phyloP scores from a whole-genome alignment of 176 grass and related monocot genomes.

The Cenchrus americanus region DNA sequence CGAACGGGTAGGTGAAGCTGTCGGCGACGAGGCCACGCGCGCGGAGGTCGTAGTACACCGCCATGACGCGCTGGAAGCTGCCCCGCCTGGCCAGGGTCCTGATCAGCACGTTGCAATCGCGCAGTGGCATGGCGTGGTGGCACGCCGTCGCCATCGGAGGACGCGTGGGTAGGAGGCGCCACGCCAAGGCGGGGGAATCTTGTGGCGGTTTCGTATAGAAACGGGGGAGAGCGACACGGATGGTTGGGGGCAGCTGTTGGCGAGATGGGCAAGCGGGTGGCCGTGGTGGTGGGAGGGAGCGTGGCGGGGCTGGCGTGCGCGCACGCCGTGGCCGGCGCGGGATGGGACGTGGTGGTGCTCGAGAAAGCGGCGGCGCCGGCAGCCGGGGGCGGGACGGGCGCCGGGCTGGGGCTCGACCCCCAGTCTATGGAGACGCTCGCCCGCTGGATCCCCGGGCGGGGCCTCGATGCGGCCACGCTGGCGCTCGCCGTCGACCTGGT shows the following conservation, averaged over 20 bases:
- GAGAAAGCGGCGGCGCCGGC: conserved; percentile 73
- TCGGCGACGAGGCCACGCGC: conserved; percentile 52
- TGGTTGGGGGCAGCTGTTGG: background rate
- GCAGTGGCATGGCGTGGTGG: conserved; percentile 43
- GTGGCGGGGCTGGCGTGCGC: conserved; percentile 79
- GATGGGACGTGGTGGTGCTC: conserved; percentile 68
- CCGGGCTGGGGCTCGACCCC: conserved; percentile 73
- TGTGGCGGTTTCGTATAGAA: conserved; percentile 22
- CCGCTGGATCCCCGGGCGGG: conserved; percentile 62
- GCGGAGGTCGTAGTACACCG: conserved; percentile 61
- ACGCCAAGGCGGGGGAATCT: conserved; percentile 3
- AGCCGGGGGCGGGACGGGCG: conserved; percentile 58
- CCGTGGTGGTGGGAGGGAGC: conserved; percentile 82
- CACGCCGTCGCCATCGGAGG: conserved; percentile 43
- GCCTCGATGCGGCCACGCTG: conserved; percentile 43
- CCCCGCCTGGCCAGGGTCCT: conserved; percentile 51
- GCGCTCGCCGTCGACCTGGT: conserved; percentile 79
- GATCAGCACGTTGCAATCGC: conserved; percentile 65
- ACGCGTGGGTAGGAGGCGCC: conserved; percentile 21
- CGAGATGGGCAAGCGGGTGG: conserved; percentile 53
- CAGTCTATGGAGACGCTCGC: conserved; percentile 67
- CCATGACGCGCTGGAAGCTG: conserved; percentile 40
- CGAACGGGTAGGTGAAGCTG: conserved; percentile 73
- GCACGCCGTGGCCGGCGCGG: conserved; percentile 62
- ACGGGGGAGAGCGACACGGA: conserved; percentile 9